Evolutionary conservation across 352 stramenopile genomes (phyloP).

Genomic region (Pythium rhizo-oryzae): DNA sequence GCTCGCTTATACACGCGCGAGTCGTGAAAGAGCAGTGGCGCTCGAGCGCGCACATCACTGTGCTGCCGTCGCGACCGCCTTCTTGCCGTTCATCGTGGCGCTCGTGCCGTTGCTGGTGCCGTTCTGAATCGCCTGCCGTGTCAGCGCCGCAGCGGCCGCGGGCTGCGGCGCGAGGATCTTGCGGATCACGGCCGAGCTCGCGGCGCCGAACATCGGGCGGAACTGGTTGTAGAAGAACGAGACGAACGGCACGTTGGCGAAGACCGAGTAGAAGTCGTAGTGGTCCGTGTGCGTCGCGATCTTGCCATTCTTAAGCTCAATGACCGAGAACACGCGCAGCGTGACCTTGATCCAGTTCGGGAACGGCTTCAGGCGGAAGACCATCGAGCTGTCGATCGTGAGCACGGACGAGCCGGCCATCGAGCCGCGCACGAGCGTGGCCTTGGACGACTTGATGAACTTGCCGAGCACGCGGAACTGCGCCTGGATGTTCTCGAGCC

Average conservation of each 20-base stretch:
- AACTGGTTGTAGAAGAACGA: constrained; percentile 84
- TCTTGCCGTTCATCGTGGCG: constrained; percentile 19
- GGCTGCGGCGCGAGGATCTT: constrained; percentile 44
- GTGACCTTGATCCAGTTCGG: constrained; percentile 72
- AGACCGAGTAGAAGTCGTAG: constrained; percentile 83
- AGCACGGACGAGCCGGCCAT: constrained; percentile 79
- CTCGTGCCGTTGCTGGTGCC: constrained; percentile 17
- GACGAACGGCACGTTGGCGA: constrained; percentile 77
- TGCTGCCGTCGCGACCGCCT: constrained; percentile 15
- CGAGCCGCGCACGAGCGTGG: constrained; percentile 79
- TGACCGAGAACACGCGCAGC: constrained; percentile 80
- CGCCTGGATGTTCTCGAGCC: constrained; percentile 82
- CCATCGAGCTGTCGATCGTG: constrained; percentile 80
- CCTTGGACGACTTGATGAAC: constrained; percentile 79
- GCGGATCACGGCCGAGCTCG: constrained; percentile 76
- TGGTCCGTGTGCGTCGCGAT: constrained; percentile 85
- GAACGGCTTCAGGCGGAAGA: constrained; percentile 76
- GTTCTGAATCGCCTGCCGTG: constrained; percentile 14
- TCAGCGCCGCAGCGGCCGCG: constrained; percentile 11
- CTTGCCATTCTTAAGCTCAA: constrained; percentile 82
- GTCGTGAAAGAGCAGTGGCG: background rate
- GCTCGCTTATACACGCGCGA: background rate
- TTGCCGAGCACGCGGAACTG: constrained; percentile 81
- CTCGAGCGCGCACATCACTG: background rate
- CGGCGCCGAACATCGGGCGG: constrained; percentile 67